Base-by-base conservation (phyloP, 108 stramenopile species). In the Fistulifera pelliculosa region DNA sequence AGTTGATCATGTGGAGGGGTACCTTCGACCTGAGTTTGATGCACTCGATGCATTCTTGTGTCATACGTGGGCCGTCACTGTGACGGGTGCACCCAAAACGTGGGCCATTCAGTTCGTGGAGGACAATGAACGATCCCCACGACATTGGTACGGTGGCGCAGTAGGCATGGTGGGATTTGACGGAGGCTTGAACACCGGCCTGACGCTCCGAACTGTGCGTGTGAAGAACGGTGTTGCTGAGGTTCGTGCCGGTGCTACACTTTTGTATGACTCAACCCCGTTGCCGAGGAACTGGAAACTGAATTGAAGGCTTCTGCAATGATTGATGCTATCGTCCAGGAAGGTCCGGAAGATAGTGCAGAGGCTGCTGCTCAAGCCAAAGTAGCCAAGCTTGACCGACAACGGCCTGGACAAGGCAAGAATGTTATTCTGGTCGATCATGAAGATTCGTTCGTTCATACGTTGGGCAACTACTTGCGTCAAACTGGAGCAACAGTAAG, bases 41-140 rank as follows among this genome's bases (percentile, higher is more conserved):
- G 94, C 97, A 15, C 74, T 98, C 26, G 97, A 98, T 75, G 97
- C 97, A 42, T 98, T 98, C 55, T 71, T 98, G 38, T 95, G 95
- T 50, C 95, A 98, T 70, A 98, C 97, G 27, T 98, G 97, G 97
- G 95, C 95, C 27, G 97, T 98, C 12, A 98, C 97, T 24, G 97
- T 98, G n/a, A 96, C 95, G 25, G 97, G 97, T 52, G 93, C 94
- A 28, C 97, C 97, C 12, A 98, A 98, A 69, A 93, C 90, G 27
- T 98, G 97, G 97, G 97, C 97, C 10, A 96, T 95, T 61, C 94
- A 94, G 61, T 98, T 98, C 53, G 85, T 98, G 21, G 97, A 98
- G 66, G 88, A 94, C 59, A 90, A 76, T 24, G 97, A 98, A 66
- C 81, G 86, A 41, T 89, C 94, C 2, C 89, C 93, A 15, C 73